Evolutionary conservation across 768 basidiomycete species (phyloP), one percentile per base, ranked within the genome.

Genomic region (Trametopsis cervina): DNA sequence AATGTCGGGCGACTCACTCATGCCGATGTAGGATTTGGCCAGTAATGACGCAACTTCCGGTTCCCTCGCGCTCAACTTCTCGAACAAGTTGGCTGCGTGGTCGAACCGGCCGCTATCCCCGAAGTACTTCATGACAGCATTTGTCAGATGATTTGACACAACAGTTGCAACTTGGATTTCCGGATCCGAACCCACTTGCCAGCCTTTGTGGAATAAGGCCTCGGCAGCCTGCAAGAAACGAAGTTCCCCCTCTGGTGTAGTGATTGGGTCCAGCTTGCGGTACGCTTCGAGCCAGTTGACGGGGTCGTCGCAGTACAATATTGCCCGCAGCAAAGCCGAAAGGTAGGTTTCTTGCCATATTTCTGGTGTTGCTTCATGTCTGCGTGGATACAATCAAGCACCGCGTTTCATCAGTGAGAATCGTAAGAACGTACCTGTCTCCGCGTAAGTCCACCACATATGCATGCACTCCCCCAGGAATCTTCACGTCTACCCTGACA

Each of bases 321-420:
- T 89, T 2, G 95, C 79, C 21, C 96, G 79, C 1, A 98, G 75
- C 15, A 97, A 60, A 2, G 95, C 93, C 2, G 96, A 97, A 1
- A 97, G 79, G 62, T 93, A 98, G 1, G 94, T 93, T 68, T 99
- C 96, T 63, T 92, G 89, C 96, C 96, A 99, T 21, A 99, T 80
- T 23, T 92, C 89, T 0, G 84, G 73, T 0, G 92, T 91, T 10
- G 94, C 86, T 61, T 92, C 88, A 57, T 94, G 93, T 53, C 92
- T 89, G 54, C 18, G n/a, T n/a, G n/a, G n/a, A n/a, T n/a, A n/a
- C n/a, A n/a, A n/a, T n/a, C n/a, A n/a, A n/a, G n/a, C n/a, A n/a
- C n/a, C n/a, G n/a, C n/a, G n/a, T n/a, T n/a, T n/a, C n/a, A n/a
- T n/a, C n/a, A n/a, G n/a, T n/a, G n/a, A n/a, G n/a, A n/a, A n/a